Conservation (phyloP, 495 filamentous ascomycete genomes). For the Penicillium malachiteum region DNA sequence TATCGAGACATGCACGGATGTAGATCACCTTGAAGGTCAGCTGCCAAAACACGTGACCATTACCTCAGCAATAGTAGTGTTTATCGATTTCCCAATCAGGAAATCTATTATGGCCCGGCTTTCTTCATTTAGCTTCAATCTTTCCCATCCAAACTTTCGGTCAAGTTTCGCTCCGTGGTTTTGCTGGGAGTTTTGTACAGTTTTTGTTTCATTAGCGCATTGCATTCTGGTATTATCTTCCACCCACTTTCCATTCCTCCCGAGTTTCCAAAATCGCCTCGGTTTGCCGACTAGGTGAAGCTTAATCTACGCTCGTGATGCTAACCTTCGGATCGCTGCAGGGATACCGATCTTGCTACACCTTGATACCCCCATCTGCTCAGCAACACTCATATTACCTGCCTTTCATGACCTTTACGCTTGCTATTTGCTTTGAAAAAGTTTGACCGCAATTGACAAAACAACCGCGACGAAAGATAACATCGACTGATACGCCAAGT, state of each 20-base stretch:
- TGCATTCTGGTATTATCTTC: slow-evolving; percentile 25
- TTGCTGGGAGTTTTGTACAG: slow-evolving; percentile 24
- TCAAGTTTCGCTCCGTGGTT: slow-evolving; percentile 14
- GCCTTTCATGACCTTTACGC: slow-evolving; percentile 21
- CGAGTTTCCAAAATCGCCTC: slow-evolving; percentile 4
- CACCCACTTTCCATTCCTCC: slow-evolving; percentile 4
- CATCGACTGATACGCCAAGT: slow-evolving; percentile 14
- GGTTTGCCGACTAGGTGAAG: slow-evolving; percentile 21
- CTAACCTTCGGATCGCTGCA: slow-evolving; percentile 24
- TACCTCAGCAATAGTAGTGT: slow-evolving; percentile 37
- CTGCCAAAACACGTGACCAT: slow-evolving; percentile 22
- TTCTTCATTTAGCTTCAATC: slow-evolving; percentile 25
- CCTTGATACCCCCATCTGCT: slow-evolving; percentile 24
- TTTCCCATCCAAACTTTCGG: slow-evolving; percentile 21
- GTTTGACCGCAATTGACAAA: slow-evolving; percentile 8
- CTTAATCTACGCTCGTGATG: slow-evolving; percentile 2
- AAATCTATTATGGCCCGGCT: slow-evolving; percentile 35
- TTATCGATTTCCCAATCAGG: slow-evolving; percentile 46
- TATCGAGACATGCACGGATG: too few species aligned
- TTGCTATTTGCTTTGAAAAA: slow-evolving; percentile 21
- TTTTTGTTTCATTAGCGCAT: slow-evolving; percentile 31
- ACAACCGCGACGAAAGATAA: slow-evolving; percentile 13
- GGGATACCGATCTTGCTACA: slow-evolving; percentile 30
- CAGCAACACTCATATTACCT: slow-evolving; percentile 11
- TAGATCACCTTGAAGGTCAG: too few species aligned